Evolutionary conservation across 2,329 filamentous ascomycete species (phyloP), one percentile per base, ranked within the genome.

Genomic region (Intubia oerlemansii): DNA sequence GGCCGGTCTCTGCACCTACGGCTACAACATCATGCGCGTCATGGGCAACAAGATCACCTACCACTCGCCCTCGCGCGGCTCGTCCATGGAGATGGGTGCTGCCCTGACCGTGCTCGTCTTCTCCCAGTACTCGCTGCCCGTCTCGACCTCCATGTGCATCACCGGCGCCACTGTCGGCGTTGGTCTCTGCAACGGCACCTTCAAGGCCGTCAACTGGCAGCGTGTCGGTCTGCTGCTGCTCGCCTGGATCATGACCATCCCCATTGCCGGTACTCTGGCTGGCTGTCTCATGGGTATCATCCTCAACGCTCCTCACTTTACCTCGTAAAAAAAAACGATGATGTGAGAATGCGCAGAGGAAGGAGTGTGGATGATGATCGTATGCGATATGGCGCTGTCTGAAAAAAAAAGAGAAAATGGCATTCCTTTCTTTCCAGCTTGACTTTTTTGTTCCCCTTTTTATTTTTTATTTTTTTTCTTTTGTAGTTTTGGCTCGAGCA

Each of bases 11-110:
- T 57, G 71, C 43, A 80, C 74, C 10, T 81, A 80, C 41, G 76
- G 75, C 8, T 81, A 80, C 56, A 80, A 81, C 56, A 81, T 81
- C 52, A 81, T 81, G 74, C 79, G 77, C 54, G 70, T 77, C 49
- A 80, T 81, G 74, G 76, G 76, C 30, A 82, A 81, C 59, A 76
- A 76, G 51, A 70, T 78, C 47, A 79, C 73, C 33, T 75, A 75
- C 49, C 71, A 77, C 51, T 61, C 56, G 14, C 58, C 58, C 17
- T 54, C 48, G 39, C 50, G 58, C 39, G 58, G 44, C 29, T 77
- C 54, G 40, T 79, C 72, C 28, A 82, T 82, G 75, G 76, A 82
- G 46, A 65, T 82, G 63, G 76, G 76, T 26, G 74, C 76, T 25
- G 73, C 76, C 39, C 67, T 82, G 39, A 81, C 76, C 8, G 66